Conservation (phyloP, 495 filamentous ascomycete species). For the Neurospora sp. region DNA sequence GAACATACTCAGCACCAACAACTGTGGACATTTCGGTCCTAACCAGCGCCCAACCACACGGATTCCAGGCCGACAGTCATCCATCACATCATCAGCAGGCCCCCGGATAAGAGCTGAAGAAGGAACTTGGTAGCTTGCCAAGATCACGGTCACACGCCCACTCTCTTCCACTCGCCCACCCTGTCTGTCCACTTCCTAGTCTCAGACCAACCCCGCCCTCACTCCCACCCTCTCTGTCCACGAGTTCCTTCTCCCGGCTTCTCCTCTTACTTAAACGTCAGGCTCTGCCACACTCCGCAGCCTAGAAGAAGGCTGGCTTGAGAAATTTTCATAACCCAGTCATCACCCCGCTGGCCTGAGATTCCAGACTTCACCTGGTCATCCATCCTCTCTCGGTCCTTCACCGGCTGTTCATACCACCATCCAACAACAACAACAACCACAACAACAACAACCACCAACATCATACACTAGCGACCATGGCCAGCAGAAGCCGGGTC, state of each 20-base stretch:
- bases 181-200: conserved; percentile 1
- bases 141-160: background rate
- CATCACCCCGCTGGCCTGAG: background rate
- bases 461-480: conserved; percentile 9
- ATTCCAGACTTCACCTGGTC: background rate
- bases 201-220: conserved; percentile 1
- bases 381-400: background rate
- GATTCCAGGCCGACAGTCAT: background rate
- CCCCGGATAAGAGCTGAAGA: background rate
- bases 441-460: conserved; percentile 1
- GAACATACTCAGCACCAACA: background rate
- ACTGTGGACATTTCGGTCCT: background rate
- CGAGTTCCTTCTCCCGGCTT: background rate
- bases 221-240: background rate
- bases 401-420: conserved; percentile 1
- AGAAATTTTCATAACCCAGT: background rate
- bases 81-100: background rate
- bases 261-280: background rate
- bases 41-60: background rate
- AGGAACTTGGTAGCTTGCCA: background rate
- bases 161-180: conserved; percentile 1
- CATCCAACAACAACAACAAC: background rate
- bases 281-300: background rate
- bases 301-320: background rate
- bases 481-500: conserved; percentile 23